Evolutionary conservation across 2,329 filamentous ascomycete species (phyloP).

Genomic region (Arthrobotrys sphaeroides): DNA sequence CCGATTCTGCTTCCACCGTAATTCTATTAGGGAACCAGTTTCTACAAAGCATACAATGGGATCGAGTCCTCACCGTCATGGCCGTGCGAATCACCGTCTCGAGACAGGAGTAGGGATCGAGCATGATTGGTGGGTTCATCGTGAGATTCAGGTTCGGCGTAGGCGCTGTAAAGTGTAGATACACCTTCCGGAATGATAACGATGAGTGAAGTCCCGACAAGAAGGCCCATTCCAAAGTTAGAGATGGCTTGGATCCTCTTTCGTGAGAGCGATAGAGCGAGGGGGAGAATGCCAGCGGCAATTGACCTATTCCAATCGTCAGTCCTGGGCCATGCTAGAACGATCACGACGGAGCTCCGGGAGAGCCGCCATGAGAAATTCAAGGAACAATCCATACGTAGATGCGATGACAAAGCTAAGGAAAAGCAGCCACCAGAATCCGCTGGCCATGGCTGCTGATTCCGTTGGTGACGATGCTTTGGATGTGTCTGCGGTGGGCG

Average conservation of each 20-base stretch:
- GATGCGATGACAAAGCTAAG: conserved; percentile 46
- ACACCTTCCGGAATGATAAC: conserved; percentile 98
- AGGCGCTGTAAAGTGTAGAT: conserved; percentile 79
- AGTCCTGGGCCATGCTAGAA: no score
- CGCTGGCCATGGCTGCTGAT: conserved; percentile 36
- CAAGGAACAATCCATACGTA: conserved; percentile 24
- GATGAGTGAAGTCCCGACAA: conserved; percentile 93
- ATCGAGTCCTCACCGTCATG: background rate
- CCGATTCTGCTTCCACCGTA: conserved; percentile 55
- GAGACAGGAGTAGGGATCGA: background rate
- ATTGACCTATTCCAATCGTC: conserved; percentile 76
- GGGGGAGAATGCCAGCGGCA: conserved; percentile 85
- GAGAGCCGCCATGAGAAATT: conserved; percentile 4
- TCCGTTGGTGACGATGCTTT: background rate
- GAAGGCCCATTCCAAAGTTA: conserved; percentile 88
- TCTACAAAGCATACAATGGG: background rate
- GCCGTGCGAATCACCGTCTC: background rate
- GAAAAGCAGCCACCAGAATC: conserved; percentile 52
- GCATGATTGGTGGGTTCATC: conserved; percentile 54
- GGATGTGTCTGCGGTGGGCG: background rate
- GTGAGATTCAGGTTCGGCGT: conserved; percentile 59
- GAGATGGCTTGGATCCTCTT: conserved; percentile 89
- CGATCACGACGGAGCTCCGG: no score
- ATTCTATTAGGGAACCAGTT: background rate
- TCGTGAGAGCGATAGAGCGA: conserved; percentile 86